phyloP scores from a whole-genome alignment of 2,329 filamentous ascomycete species.

The Penicillium sp. region DNA sequence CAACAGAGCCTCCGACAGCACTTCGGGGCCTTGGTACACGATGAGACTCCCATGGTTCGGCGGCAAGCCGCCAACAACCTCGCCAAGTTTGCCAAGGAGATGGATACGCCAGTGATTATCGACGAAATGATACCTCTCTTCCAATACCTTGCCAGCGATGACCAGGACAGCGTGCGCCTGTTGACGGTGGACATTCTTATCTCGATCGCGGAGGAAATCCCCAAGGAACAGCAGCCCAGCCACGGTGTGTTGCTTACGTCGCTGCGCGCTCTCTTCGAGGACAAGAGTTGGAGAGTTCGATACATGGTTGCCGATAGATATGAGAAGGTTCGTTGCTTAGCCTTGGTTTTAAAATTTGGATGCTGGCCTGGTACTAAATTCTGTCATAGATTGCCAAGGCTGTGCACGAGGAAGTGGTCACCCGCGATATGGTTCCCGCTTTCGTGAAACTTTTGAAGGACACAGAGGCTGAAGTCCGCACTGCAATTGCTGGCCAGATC shows the following conservation, averaged over 20 bases:
- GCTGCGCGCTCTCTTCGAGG: conserved; percentile 89
- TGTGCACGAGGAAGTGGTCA: conserved; percentile 94
- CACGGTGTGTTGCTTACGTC: conserved; percentile 90
- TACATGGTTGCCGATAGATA: conserved; percentile 99
- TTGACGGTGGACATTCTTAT: conserved; percentile 96
- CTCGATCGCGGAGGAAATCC: conserved; percentile 92
- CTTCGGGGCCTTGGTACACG: conserved; percentile 89
- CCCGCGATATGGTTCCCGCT: conserved; percentile 87
- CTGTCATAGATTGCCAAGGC: conserved; percentile 82
- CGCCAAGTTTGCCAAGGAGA: conserved; percentile 96
- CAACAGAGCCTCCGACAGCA: conserved; percentile 91
- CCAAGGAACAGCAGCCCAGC: conserved; percentile 96
- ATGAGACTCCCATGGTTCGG: conserved; percentile 98
- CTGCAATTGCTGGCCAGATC: conserved; percentile 94
- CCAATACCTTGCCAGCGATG: conserved; percentile 92
- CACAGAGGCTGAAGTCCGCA: conserved; percentile 94
- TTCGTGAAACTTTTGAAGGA: conserved; percentile 98
- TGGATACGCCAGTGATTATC: conserved; percentile 86
- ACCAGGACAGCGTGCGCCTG: conserved; percentile 95
- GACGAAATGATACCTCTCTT: conserved; percentile 99
- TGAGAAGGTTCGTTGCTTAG: conserved; percentile 68
- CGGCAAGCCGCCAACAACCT: conserved; percentile 95
- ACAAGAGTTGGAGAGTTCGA: conserved; percentile 98
- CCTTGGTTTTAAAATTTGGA: background rate
- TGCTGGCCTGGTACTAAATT: conserved; percentile 13